Conservation (phyloP, 2,329 filamentous ascomycete species). For the Fragosphaeria purpurea region DNA sequence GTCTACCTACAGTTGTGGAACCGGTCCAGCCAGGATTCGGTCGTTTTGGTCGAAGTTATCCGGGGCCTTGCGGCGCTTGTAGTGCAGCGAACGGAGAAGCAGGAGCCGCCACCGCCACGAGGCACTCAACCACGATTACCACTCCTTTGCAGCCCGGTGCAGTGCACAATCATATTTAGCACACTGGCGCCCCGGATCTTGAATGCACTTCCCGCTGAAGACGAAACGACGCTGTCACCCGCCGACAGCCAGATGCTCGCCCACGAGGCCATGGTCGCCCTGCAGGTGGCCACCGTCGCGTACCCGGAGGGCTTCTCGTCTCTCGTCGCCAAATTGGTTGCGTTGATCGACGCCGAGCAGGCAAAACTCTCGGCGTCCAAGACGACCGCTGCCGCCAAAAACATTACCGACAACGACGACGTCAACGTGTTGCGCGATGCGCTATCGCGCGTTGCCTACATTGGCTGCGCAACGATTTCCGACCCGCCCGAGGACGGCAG, state of each 20-base stretch:
- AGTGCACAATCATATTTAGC: slow-evolving; percentile 15
- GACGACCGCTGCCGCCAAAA: slow-evolving; percentile 2
- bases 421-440: slow-evolving; percentile 22
- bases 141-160: slow-evolving; percentile 26
- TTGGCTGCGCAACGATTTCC: slow-evolving; percentile 37
- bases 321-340: slow-evolving; percentile 3
- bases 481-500: slow-evolving; percentile 14
- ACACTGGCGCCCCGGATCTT: slow-evolving; percentile 9
- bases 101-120: not conserved
- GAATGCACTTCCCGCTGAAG: not conserved
- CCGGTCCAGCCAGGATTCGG: slow-evolving; percentile 13
- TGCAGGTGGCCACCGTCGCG: slow-evolving; percentile 6
- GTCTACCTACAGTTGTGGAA: slow-evolving; percentile 31
- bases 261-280: slow-evolving; percentile 11
- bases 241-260: slow-evolving; percentile 4
- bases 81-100: slow-evolving; percentile 23
- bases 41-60: slow-evolving; percentile 31
- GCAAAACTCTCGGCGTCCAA: not conserved
- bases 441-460: slow-evolving; percentile 35
- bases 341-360: not conserved
- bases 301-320: slow-evolving; percentile 9
- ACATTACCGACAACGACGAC: no score
- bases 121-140: no score
- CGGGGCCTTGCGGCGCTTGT: slow-evolving; percentile 36
- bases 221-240: not conserved